Evolutionary conservation across 345 rosid genomes (phyloP), one percentile per base, ranked within the genome.

Genomic region (Lenwebbia sp.): DNA sequence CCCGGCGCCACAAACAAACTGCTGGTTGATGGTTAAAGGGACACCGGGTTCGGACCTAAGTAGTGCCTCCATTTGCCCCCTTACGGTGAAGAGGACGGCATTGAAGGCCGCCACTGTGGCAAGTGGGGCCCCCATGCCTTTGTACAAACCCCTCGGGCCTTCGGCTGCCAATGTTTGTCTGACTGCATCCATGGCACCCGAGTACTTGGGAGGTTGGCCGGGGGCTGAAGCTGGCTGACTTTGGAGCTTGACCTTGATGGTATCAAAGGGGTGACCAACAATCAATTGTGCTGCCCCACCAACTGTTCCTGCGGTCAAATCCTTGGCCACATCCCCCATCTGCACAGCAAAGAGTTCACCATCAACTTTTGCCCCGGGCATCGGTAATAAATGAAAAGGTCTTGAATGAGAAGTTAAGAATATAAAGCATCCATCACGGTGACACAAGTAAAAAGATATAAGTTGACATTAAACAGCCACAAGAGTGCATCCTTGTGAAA

Each of bases 111-210:
- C 99, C 87, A 98, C 99, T 58, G 99, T 96, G 82, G 98, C 99
- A 40, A 98, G 93, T 4, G 99, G 99, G 87, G 99, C 99, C 40
- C 99, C 99, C 99, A 98, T 98, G 50, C 99, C 99, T 88, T 98
- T 98, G 90, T 93, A 98, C 88, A 98, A 89, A 86, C 99, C 99
- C 87, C 96, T 90, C 23, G 96, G 94, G 30, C 99, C 99, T 94
- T 98, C 99, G 12, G 97, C 93, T 83, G 96, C 94, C 86, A 98
- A 4, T 49, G 99, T 98, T 89, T 95, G 93, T 89, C 84, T 93
- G 85, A 96, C 98, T 28, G 98, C 98, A 91, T 98, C 98, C 85
- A 94, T 91, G 33, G 99, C 99, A 70, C 99, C 96, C 0, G 92
- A 86, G 87, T 88, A 98, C 89, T 93, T 95, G 41, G 91, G 97